These are phyloP conservation scores for Neostapfia colusana DNA, from an alignment of 176 grass and related monocot species.

Conservation along the genomic window DNA sequence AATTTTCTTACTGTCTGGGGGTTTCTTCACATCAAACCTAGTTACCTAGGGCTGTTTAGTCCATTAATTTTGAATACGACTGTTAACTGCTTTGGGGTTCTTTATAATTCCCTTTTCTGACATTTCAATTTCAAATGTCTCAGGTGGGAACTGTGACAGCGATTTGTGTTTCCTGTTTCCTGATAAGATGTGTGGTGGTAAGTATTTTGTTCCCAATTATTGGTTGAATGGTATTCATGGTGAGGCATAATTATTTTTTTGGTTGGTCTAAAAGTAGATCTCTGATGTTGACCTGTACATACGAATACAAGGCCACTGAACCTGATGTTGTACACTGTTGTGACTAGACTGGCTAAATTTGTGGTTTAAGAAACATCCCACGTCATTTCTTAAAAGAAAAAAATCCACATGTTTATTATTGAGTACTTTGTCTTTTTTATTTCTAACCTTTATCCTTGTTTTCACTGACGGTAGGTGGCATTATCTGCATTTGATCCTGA, in stretches of 20 bases:
- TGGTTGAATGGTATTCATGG: neutral
- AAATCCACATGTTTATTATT: too few relatives aligned
- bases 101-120: slow-evolving; percentile 22
- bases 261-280: slow-evolving; percentile 21
- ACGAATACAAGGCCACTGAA: neutral
- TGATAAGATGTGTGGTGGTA: slow-evolving; percentile 91
- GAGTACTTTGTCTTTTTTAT: neutral
- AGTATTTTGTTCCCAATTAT: slow-evolving; percentile 44
- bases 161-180: slow-evolving; percentile 89
- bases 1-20: neutral
- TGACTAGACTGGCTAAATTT: neutral
- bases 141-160: slow-evolving; percentile 91
- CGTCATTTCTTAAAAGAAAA: too few relatives aligned
- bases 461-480: slow-evolving; percentile 48
- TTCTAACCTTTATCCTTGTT: slow-evolving; percentile 15
- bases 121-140: slow-evolving; percentile 4
- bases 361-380: too few relatives aligned
- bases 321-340: slow-evolving; percentile 20
- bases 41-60: neutral
- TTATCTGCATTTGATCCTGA: slow-evolving; percentile 74
- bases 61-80: neutral
- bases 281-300: slow-evolving; percentile 36
- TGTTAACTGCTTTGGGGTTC: neutral
- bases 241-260: neutral
- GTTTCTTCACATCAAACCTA: neutral